Evolutionary conservation across 2,329 filamentous ascomycete genomes (phyloP), one percentile per base, ranked within the genome.

Genomic region (Cytospora schulzeri): DNA sequence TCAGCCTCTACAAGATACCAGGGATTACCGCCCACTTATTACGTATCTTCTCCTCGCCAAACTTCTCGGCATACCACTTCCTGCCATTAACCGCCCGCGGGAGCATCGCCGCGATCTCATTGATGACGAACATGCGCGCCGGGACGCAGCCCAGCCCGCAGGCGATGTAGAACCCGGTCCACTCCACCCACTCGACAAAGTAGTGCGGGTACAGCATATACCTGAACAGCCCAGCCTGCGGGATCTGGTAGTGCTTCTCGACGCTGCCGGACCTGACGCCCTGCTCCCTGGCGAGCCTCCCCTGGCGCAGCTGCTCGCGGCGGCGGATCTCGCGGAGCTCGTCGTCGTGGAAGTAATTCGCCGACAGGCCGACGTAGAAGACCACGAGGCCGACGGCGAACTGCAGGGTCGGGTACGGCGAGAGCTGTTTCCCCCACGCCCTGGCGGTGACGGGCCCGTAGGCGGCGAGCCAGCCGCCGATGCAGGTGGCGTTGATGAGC

Each of bases 131-230:
- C 58, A 85, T 85, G 71, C 93, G 81, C 28, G 92, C 94, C 0
- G 95, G 94, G 56, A 86, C 79, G 73, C 89, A 92, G 5, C 79
- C 77, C 78, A 81, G 85, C 1, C 88, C 88, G 63, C 88, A 85
- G 70, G 91, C 85, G 75, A 97, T 85, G 81, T 89, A 93, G 76
- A 93, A 99, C 0, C 95, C 95, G 4, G 85, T 76, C 95, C 95
- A 99, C 81, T 99, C 95, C 60, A 97, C 75, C 95, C 95, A 99
- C 79, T 99, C 95, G 73, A 89, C 91, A n/a, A 96, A 82, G 76
- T 97, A 99, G 76, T 99, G 95, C 69, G 95, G 93, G 76, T 90
- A 97, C 65, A 98, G 83, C 73, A 97, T 85, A 71, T 88, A 89
- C 69, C 84, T 82, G 78, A 98, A 99, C 57, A 97, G 78, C 0